Evolutionary conservation across 2,329 filamentous ascomycete genomes (phyloP).

Genomic region (Fusarium guadeloupense): DNA sequence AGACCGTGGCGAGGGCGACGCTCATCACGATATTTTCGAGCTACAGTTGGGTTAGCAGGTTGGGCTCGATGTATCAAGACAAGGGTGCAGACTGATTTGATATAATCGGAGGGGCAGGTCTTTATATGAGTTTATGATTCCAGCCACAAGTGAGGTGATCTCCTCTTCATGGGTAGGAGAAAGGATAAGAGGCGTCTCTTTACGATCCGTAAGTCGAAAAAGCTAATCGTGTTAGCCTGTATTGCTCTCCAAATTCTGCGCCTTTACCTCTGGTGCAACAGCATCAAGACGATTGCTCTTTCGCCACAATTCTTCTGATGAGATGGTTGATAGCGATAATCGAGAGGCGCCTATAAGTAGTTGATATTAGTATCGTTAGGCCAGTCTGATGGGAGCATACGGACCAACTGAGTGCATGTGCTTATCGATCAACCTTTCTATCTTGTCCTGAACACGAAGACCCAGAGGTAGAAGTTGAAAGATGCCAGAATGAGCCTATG

Average conservation of each 20-base stretch:
- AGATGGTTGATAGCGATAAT: slow-evolving; percentile 83
- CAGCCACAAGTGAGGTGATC: slow-evolving; percentile 82
- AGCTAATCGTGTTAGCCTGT: slow-evolving; percentile 63
- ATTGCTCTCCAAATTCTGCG: neutral
- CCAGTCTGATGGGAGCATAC: slow-evolving; percentile 1
- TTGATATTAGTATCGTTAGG: slow-evolving; percentile 10
- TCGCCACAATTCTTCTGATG: slow-evolving; percentile 84
- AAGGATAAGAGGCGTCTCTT: slow-evolving; percentile 76
- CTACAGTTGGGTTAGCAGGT: slow-evolving; percentile 52
- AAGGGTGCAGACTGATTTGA: slow-evolving; percentile 73
- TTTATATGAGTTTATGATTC: slow-evolving; percentile 81
- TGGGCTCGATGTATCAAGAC: neutral
- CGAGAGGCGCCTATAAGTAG: slow-evolving; percentile 77
- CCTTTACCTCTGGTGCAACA: slow-evolving; percentile 73
- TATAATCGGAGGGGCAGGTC: slow-evolving; percentile 87
- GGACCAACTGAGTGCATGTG: slow-evolving; percentile 82
- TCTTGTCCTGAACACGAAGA: slow-evolving; percentile 85
- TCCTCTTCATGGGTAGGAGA: slow-evolving; percentile 97
- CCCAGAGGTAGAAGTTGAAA: slow-evolving; percentile 93
- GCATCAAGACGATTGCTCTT: slow-evolving; percentile 82
- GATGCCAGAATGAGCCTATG: slow-evolving; percentile 82
- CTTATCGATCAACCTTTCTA: slow-evolving; percentile 85
- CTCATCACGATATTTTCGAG: slow-evolving; percentile 95
- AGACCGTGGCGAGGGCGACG: slow-evolving; percentile 87
- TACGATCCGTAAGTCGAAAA: slow-evolving; percentile 83